Evolutionary conservation across 345 rosid genomes (phyloP), one percentile per base, ranked within the genome.

Genomic region (Gossypium thurberi): DNA sequence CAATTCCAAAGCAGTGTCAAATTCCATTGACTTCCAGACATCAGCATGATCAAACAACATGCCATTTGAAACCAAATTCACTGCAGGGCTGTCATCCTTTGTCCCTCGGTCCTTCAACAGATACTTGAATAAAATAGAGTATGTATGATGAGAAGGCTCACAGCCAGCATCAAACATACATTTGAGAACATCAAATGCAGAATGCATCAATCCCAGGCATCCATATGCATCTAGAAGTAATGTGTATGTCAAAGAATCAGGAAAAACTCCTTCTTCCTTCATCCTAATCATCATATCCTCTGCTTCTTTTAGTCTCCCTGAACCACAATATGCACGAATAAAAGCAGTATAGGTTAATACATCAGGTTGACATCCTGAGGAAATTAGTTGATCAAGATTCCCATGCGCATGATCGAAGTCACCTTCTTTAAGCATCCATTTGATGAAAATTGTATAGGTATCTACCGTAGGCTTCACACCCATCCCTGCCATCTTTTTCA

Each of bases 121-220:
- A 83, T 87, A 85, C 81, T 79, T 84, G 78, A 94, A 82, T 78
- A 94, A 77, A 81, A 84, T 76, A 59, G 86, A 73, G 82, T 87
- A 91, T 1, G 94, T 85, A 65, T 75, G 82, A 55, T 84, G 87
- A 78, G 94, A 90, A 78, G 98, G 97, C 78, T 90, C 90, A 71
- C 91, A 90, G 47, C 87, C 89, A 81, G 82, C 67, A 84, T 84
- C 91, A 81, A 85, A 69, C 97, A 94, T 94, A 61, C 85, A 76
- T 82, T 87, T 91, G 66, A 94, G 92, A 65, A 90, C 91, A 84
- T 79, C 82, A 83, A 91, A 94, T 18, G 91, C 93, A 5, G 79
- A 80, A 83, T 83, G 66, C 51, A 84, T 82, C 69, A 74, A 76
- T 78, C 89, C 91, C 21, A 87, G 71, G 55, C 81, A 82, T 65